phyloP scores from a whole-genome alignment of 2,329 filamentous ascomycete species.

The Onygenales sp. region DNA sequence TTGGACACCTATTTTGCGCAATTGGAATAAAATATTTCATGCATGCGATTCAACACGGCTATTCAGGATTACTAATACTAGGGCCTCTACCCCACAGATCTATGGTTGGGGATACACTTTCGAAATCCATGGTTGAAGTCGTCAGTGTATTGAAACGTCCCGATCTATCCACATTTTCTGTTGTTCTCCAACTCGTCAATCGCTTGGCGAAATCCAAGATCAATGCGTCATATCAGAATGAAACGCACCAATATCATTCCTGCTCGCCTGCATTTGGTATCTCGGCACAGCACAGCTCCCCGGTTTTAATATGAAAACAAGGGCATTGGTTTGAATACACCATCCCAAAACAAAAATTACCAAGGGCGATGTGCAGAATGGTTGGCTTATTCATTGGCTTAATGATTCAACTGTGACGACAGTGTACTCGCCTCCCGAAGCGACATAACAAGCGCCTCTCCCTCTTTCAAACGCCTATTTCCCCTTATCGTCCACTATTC shows the following conservation, averaged over 20 bases:
- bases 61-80: too few relatives aligned
- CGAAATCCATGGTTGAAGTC: background rate
- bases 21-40: too few relatives aligned
- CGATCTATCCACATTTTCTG: too few relatives aligned
- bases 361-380: background rate
- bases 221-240: slow-evolving; percentile 1
- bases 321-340: background rate
- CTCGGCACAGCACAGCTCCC: background rate
- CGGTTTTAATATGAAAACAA: background rate
- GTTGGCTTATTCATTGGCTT: background rate
- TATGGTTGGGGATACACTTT: too few relatives aligned
- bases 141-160: background rate
- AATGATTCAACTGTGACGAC: background rate
- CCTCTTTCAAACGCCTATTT: background rate
- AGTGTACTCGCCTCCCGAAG: background rate
- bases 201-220: background rate
- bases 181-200: too few relatives aligned
- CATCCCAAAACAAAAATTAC: background rate
- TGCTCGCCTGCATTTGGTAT: background rate
- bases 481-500: background rate
- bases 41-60: too few relatives aligned
- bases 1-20: too few relatives aligned
- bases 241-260: background rate
- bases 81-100: too few relatives aligned
- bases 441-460: background rate